Evolutionary conservation across 352 stramenopile species (phyloP).

Genomic region (Thraustochytrium striatum): DNA sequence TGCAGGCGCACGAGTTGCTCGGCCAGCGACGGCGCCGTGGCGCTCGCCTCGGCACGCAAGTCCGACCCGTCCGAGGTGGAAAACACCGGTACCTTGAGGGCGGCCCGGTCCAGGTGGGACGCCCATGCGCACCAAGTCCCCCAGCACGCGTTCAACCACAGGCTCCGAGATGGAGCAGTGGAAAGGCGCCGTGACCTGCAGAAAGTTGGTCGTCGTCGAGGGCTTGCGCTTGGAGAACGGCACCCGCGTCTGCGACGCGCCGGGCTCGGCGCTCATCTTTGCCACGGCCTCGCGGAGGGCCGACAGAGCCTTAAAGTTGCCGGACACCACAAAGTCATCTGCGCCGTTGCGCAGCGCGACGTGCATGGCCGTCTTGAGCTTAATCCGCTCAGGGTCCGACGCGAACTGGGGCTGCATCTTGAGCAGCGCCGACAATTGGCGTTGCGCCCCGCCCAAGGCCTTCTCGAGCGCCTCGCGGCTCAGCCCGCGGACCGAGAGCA

Average conservation of each 20-base stretch:
- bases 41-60: constrained; percentile 63
- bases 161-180: constrained; percentile 66
- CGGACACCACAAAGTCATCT: constrained; percentile 66
- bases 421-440: constrained; percentile 23
- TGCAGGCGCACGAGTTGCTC: constrained; percentile 62
- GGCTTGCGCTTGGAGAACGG: constrained; percentile 74
- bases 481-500: constrained; percentile 68
- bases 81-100: constrained; percentile 66
- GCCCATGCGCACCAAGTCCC: background rate
- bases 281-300: constrained; percentile 63
- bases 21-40: constrained; percentile 57
- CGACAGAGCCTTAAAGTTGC: constrained; percentile 61
- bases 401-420: constrained; percentile 22
- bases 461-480: constrained; percentile 61
- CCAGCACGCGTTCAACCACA: constrained; percentile 55
- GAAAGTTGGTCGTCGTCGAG: constrained; percentile 60
- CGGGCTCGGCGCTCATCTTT: constrained; percentile 59
- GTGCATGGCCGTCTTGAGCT: constrained; percentile 53
- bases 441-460: constrained; percentile 61
- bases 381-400: background rate
- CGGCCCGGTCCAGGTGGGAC: background rate
- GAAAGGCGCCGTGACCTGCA: constrained; percentile 69
- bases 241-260: constrained; percentile 65
- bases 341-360: constrained; percentile 69
- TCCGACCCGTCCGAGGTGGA: constrained; percentile 58